Conservation (phyloP, 495 filamentous ascomycete genomes). For the Penicillium turbatum region DNA sequence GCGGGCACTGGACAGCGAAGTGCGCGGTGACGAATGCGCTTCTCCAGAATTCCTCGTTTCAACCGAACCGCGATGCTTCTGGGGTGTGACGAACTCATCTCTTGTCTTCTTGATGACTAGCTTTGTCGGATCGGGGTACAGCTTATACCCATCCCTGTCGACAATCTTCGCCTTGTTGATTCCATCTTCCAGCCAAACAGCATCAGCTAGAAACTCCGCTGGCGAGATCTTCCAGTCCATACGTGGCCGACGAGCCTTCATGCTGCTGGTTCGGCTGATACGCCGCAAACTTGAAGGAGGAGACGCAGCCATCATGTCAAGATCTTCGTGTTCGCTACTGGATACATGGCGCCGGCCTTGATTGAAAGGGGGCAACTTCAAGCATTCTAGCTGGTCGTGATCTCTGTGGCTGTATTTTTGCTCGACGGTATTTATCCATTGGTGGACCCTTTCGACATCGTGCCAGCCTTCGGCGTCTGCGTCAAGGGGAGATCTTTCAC, state of each 20-base stretch:
- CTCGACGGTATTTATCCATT: slow-evolving; percentile 70
- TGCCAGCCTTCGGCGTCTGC: slow-evolving; percentile 70
- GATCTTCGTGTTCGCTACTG: slow-evolving; percentile 20
- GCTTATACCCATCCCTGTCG: slow-evolving; percentile 62
- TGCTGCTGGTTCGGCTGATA: slow-evolving; percentile 33
- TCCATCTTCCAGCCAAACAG: slow-evolving; percentile 76
- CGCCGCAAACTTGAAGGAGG: slow-evolving; percentile 35
- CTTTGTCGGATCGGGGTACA: slow-evolving; percentile 51
- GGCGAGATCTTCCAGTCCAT: slow-evolving; percentile 78
- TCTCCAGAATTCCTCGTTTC: slow-evolving; percentile 14
- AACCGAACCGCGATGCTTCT: slow-evolving; percentile 15
- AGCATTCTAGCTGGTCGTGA: slow-evolving; percentile 45
- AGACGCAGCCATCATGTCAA: slow-evolving; percentile 26
- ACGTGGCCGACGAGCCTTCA: slow-evolving; percentile 58
- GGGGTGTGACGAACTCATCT: slow-evolving; percentile 7
- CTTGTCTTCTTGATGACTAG: slow-evolving; percentile 21
- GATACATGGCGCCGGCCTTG: slow-evolving; percentile 19
- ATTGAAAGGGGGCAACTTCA: slow-evolving; percentile 54
- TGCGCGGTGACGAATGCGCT: slow-evolving; percentile 23
- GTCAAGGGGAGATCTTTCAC: slow-evolving; percentile 66
- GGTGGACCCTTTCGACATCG: slow-evolving; percentile 61
- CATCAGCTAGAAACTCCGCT: slow-evolving; percentile 77
- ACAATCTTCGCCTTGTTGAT: slow-evolving; percentile 72
- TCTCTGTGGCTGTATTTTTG: slow-evolving; percentile 37
- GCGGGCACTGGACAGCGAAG: slow-evolving; percentile 31